Percentiles rank a stretch among this genome's conserved stretches.
Evolutionary conservation across 345 rosid genomes (phyloP).

Genomic region (Linum lewisii): DNA sequence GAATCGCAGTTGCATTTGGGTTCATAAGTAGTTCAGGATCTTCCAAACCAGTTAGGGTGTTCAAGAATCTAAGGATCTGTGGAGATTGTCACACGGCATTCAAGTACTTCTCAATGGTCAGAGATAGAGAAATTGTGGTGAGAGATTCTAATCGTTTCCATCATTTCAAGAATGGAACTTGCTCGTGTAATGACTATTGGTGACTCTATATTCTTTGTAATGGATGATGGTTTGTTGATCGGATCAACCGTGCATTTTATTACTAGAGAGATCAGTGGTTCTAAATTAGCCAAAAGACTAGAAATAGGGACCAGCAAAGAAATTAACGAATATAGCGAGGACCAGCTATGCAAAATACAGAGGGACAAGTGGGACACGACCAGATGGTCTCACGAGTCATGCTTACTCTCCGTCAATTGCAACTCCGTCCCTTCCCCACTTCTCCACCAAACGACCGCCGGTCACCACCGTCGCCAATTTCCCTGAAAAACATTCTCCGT

Average conservation of each 20-base stretch:
- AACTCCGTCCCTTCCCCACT: not conserved
- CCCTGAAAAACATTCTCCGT: not conserved
- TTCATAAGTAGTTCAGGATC: conserved; percentile 42
- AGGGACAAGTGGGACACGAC: not conserved
- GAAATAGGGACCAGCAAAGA: too few species aligned
- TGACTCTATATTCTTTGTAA: conserved; percentile 11
- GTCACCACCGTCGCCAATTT: not conserved
- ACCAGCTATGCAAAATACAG: not conserved
- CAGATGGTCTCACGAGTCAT: not conserved
- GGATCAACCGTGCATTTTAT: too few species aligned
- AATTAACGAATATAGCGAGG: not conserved
- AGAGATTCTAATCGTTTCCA: conserved; percentile 73
- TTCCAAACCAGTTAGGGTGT: conserved; percentile 48
- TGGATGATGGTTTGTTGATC: too few species aligned
- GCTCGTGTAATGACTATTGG: conserved; percentile 81
- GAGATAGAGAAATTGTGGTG: conserved; percentile 54
- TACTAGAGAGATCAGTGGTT: too few species aligned
- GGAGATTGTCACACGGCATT: conserved; percentile 69
- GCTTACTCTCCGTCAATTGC: not conserved
- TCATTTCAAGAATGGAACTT: conserved; percentile 59
- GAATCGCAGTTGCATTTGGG: conserved; percentile 65
- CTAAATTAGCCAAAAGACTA: too few species aligned
- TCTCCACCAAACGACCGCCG: not conserved
- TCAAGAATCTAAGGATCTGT: conserved; percentile 59
- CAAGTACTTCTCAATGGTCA: conserved; percentile 44